Evolutionary conservation across 2,329 filamentous ascomycete species (phyloP).

Genomic region (Fusarium udum): DNA sequence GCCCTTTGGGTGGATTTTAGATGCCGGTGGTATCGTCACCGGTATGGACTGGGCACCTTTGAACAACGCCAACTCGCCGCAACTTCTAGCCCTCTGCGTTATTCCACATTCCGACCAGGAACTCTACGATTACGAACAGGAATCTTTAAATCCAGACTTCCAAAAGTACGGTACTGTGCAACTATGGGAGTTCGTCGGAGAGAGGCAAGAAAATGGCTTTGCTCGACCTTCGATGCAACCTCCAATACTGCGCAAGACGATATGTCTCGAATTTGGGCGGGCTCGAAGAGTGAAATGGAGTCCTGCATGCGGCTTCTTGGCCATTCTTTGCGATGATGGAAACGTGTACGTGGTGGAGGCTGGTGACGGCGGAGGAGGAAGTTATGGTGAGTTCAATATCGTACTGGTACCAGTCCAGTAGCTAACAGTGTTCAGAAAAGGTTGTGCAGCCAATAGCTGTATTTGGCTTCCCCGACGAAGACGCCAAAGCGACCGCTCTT

Average conservation of each 20-base stretch:
- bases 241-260: slow-evolving; percentile 54
- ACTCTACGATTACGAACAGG: slow-evolving; percentile 51
- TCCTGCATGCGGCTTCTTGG: slow-evolving; percentile 58
- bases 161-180: slow-evolving; percentile 60
- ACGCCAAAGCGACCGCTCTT: slow-evolving; percentile 61
- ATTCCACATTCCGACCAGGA: slow-evolving; percentile 62
- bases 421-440: slow-evolving; percentile 52
- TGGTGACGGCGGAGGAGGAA: slow-evolving; percentile 44
- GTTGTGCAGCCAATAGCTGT: slow-evolving; percentile 56
- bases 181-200: slow-evolving; percentile 59
- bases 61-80: slow-evolving; percentile 48
- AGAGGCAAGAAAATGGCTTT: slow-evolving; percentile 44
- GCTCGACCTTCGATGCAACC: slow-evolving; percentile 47
- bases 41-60: slow-evolving; percentile 63
- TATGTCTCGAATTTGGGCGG: slow-evolving; percentile 63
- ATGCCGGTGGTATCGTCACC: slow-evolving; percentile 63
- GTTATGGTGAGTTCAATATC: slow-evolving; percentile 51
- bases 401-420: not conserved
- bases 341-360: slow-evolving; percentile 60
- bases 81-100: slow-evolving; percentile 62
- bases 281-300: slow-evolving; percentile 64
- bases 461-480: slow-evolving; percentile 58
- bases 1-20: slow-evolving; percentile 61
- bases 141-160: slow-evolving; percentile 50
- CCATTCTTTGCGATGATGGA: slow-evolving; percentile 62